Base-by-base conservation (phyloP, 306 rosid species). In the Vigna trinervia region DNA sequence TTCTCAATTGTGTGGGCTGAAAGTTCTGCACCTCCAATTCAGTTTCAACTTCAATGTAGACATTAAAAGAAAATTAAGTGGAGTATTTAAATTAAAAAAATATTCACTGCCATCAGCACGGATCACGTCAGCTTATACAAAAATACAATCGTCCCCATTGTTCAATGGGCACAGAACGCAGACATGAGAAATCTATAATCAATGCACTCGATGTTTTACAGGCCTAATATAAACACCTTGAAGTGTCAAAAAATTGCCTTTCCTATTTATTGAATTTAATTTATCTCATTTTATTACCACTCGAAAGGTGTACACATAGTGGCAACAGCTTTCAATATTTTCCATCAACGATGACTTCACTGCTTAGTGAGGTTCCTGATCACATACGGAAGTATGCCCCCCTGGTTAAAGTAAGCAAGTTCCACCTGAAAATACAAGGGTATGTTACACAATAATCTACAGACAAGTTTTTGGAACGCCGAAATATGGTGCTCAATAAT, bases 371-470 rank as follows among this genome's bases (percentile, higher is more conserved):
- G 96, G 84, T 96, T 92, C 81, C 99, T 85, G 14, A 92, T 81
- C 23, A 87, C 99, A 66, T 96, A 96, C 12, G 91, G 99, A 74
- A 96, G 99, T 0, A 96, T 96, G 43, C 99, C 99, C 70, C 99
- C 97, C 46, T 92, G 80, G 80, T 89, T 76, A 66, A 96, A 96
- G 78, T 96, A 96, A 28, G 86, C 94, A 82, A 96, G 85, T 75
- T 96, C 99, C 85, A 96, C 99, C 99, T 96, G 89, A 68, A 84
- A 81, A 76, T 15, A 73, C 43, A 54, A 38, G 26, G 14, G 47
- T 2, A 52, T 41, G 70, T 69, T 41, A 78, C 3, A 5, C 68
- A 59, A 14, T 17, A 74, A 32, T 12, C 15, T 67, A 8, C 19
- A 7, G 15, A 38, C 58, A 82, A 45, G 50, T 3, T 45, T 43